These are phyloP conservation scores for Passalora sequoiae DNA, from an alignment of 2,329 filamentous ascomycete species.

Conservation along the genomic window DNA sequence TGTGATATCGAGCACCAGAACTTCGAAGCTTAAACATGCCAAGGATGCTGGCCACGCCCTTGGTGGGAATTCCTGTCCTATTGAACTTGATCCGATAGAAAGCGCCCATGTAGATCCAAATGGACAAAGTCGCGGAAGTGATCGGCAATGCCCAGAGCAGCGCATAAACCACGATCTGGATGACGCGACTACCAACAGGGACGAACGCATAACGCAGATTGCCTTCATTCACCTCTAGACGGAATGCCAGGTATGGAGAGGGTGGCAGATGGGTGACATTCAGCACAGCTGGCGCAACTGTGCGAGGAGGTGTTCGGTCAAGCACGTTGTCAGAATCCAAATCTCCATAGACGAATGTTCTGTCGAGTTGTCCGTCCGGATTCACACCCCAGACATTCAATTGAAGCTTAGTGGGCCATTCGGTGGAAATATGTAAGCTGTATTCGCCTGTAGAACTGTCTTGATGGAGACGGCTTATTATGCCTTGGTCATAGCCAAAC, in stretches of 20 bases:
- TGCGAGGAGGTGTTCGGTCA: slow-evolving; percentile 56
- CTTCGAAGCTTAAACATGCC: too few relatives aligned
- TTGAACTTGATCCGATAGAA: slow-evolving; percentile 61
- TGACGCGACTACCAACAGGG: slow-evolving; percentile 49
- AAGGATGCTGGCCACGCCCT: too few relatives aligned
- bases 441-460: slow-evolving; percentile 49
- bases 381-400: slow-evolving; percentile 63
- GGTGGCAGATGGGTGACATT: slow-evolving; percentile 52
- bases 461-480: slow-evolving; percentile 49
- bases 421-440: slow-evolving; percentile 54
- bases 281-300: slow-evolving; percentile 40
- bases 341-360: slow-evolving; percentile 54
- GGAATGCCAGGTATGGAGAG: slow-evolving; percentile 51
- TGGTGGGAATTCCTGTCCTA: slow-evolving; percentile 43
- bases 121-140: slow-evolving; percentile 43
- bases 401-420: slow-evolving; percentile 54
- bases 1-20: too few relatives aligned
- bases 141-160: slow-evolving; percentile 52
- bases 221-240: slow-evolving; percentile 50
- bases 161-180: slow-evolving; percentile 50
- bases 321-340: slow-evolving; percentile 55
- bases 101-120: slow-evolving; percentile 53
- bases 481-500: slow-evolving; percentile 57
- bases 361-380: slow-evolving; percentile 56
- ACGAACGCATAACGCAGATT: slow-evolving; percentile 46